Evolutionary conservation across 768 basidiomycete species (phyloP).

Genomic region (Dictyophora rubrovolvata): DNA sequence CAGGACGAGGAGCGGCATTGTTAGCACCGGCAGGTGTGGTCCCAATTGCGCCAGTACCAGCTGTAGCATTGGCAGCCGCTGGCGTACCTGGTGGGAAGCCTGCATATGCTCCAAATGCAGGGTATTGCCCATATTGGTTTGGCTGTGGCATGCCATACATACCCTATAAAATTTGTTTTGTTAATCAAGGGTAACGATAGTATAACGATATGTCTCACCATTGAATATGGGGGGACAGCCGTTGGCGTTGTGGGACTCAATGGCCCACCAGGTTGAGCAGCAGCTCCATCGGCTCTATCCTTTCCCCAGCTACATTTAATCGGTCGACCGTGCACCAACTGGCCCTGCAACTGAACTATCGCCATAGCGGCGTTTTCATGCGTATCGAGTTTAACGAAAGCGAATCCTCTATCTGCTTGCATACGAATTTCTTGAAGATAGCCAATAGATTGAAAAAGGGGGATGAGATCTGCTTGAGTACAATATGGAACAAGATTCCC

Average conservation of each 20-base stretch:
- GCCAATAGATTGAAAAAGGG: slow-evolving; percentile 96
- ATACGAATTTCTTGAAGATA: slow-evolving; percentile 98
- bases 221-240: slow-evolving; percentile 35
- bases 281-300: slow-evolving; percentile 65
- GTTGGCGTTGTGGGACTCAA: slow-evolving; percentile 51
- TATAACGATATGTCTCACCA: slow-evolving; percentile 44
- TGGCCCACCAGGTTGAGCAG: slow-evolving; percentile 35
- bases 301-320: slow-evolving; percentile 99
- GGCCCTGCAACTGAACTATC: slow-evolving; percentile 92
- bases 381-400: slow-evolving; percentile 97
- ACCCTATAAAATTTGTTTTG: slow-evolving; percentile 35
- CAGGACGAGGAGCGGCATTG: slow-evolving; percentile 31
- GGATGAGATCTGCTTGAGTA: slow-evolving; percentile 95
- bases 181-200: slow-evolving; percentile 5
- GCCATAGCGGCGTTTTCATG: slow-evolving; percentile 98
- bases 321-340: slow-evolving; percentile 93
- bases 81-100: slow-evolving; percentile 59
- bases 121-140: slow-evolving; percentile 61
- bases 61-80: slow-evolving; percentile 35
- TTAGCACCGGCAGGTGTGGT: slow-evolving; percentile 42
- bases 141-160: slow-evolving; percentile 90
- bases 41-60: slow-evolving; percentile 47
- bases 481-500: slow-evolving; percentile 97
- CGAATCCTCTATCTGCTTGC: slow-evolving; percentile 98
- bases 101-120: slow-evolving; percentile 65